These are phyloP conservation scores for Apodospora peruviana DNA, from an alignment of 495 filamentous ascomycete genomes.

Conservation along the genomic window DNA sequence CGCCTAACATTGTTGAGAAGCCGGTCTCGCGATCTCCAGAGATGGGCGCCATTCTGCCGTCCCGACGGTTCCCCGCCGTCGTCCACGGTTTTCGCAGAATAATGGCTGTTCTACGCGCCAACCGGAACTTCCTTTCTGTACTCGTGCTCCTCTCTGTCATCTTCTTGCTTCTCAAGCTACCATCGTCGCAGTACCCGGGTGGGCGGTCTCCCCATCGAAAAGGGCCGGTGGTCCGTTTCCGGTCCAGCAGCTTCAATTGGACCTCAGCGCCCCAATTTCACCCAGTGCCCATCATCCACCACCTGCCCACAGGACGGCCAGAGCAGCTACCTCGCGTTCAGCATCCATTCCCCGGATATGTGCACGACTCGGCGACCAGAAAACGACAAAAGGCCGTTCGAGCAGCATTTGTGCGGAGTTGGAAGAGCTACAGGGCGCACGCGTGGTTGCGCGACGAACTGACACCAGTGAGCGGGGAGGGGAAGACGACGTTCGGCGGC, in stretches of 20 bases:
- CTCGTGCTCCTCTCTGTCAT: neutral
- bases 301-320: slow-evolving; percentile 51
- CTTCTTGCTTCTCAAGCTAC: neutral
- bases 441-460: slow-evolving; percentile 80
- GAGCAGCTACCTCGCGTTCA: slow-evolving; percentile 64
- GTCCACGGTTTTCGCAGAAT: neutral
- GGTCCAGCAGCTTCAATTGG: slow-evolving; percentile 43
- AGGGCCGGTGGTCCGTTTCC: neutral
- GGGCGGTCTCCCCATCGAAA: neutral
- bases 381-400: slow-evolving; percentile 52
- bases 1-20: too few relatives aligned
- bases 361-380: slow-evolving; percentile 44
- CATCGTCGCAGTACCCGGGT: neutral
- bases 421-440: slow-evolving; percentile 68
- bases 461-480: slow-evolving; percentile 48
- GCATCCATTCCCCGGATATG: slow-evolving; percentile 51
- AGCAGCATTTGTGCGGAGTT: slow-evolving; percentile 62
- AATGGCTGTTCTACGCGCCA: neutral
- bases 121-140: neutral
- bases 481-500: slow-evolving; percentile 62
- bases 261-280: slow-evolving; percentile 51
- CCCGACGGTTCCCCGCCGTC: neutral
- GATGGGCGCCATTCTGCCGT: too few relatives aligned
- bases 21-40: too few relatives aligned
- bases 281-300: slow-evolving; percentile 54